A percentile compares a stretch with the other conserved stretches of the same genome.
Evolutionary conservation across 2,329 filamentous ascomycete species (phyloP).

Genomic region (Chrysoporthe puriensis): DNA sequence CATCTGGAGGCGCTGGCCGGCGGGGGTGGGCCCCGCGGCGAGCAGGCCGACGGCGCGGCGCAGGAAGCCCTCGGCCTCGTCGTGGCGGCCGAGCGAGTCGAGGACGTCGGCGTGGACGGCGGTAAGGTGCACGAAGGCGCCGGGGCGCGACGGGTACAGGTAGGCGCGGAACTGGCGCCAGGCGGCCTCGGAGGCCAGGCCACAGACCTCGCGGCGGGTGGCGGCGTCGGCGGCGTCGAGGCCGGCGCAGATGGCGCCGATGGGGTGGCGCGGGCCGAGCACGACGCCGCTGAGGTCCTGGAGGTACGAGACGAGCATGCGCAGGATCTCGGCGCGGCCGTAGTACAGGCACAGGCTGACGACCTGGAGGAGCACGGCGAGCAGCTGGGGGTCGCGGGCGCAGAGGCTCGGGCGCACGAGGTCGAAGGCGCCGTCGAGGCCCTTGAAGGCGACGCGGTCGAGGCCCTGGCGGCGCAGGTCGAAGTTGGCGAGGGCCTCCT

Average conservation of each 20-base stretch:
- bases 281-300: slow-evolving; percentile 19
- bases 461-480: slow-evolving; percentile 5
- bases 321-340: slow-evolving; percentile 20
- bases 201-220: slow-evolving; percentile 12
- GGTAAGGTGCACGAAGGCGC: slow-evolving; percentile 16
- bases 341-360: slow-evolving; percentile 19
- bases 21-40: not conserved
- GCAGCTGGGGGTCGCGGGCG: slow-evolving; percentile 15
- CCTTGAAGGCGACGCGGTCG: slow-evolving; percentile 20
- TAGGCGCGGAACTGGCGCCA: slow-evolving; percentile 19
- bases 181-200: slow-evolving; percentile 19
- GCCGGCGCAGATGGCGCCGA: slow-evolving; percentile 12
- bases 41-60: not conserved
- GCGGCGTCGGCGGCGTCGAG: slow-evolving; percentile 3
- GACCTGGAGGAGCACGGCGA: slow-evolving; percentile 18
- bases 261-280: slow-evolving; percentile 12
- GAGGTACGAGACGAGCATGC: slow-evolving; percentile 17
- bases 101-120: slow-evolving; percentile 18
- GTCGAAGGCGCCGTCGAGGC: slow-evolving; percentile 20
- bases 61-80: slow-evolving; percentile 20
- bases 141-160: slow-evolving; percentile 6
- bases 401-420: slow-evolving; percentile 15
- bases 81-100: slow-evolving; percentile 19
- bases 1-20: slow-evolving; percentile 20
- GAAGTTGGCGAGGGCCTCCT: slow-evolving; percentile 24